Base-by-base conservation (phyloP, 495 filamentous ascomycete genomes). In the Aspergillus avenaceus region DNA sequence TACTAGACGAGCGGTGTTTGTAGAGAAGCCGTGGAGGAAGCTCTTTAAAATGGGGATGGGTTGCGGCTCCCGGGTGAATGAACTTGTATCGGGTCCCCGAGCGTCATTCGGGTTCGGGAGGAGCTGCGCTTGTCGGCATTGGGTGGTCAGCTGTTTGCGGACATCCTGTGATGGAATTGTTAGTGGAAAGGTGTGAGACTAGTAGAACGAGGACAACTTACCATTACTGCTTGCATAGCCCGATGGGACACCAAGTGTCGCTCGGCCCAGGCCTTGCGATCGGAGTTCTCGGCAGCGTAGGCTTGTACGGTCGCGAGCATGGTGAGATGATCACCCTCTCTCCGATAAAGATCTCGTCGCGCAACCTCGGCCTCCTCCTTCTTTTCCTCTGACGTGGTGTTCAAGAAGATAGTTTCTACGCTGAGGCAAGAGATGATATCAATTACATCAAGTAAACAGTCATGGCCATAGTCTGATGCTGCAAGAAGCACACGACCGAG, bases 281-380 rank as follows among this genome's bases (percentile, higher is more conserved):
- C 82, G 0, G 79, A 64, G 27, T 84, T 79, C 62, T 96, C 90
- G 3, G 82, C 75, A 0, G 87, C 76, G 65, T 93, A 97, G 8
- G 77, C 79, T 56, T 89, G 88, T 55, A 97, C 88, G 0, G 91
- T 87, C 0, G 83, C 82, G 1, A 99, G 72, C 58, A 91, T 81
- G 1, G 91, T 96, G 43, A 97, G 67, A 50, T 97, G 85, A 60
- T 99, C 95, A 18, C 95, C 95, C 65, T 96, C 87, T 37, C 90
- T 73, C 3, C 88, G 78, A 47, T 80, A 83, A 0, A 98, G 77
- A 57, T 90, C 86, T 19, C 79, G 81, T 14, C 91, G 79, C 7
- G 82, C 80, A 8, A 74, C 71, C 50, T 92, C 87, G 0, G 87
- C 86, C 41, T 85, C 76, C 53, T 96, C 90, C 37, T 82, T 82